phyloP scores from a whole-genome alignment of 495 filamentous ascomycete genomes.

The Aspergillus asperescens region DNA sequence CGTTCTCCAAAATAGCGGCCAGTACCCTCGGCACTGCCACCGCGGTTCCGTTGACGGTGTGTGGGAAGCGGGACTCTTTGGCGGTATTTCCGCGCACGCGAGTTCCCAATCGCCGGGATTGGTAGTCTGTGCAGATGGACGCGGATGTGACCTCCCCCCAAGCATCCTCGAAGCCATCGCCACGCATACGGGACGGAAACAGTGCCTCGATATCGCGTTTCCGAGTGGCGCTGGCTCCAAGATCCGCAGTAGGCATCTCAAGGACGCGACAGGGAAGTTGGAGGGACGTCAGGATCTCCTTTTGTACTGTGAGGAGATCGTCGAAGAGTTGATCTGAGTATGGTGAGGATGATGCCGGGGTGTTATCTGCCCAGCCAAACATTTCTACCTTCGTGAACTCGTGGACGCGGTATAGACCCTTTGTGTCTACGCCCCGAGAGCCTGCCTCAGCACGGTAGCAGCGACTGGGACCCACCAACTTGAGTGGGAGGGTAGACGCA shows the following conservation, averaged over 20 bases:
- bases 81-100: slow-evolving; percentile 45
- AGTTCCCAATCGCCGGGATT: slow-evolving; percentile 75
- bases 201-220: slow-evolving; percentile 92
- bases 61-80: slow-evolving; percentile 56
- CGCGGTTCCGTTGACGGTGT: slow-evolving; percentile 92
- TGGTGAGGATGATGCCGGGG: slow-evolving; percentile 29
- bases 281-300: slow-evolving; percentile 68
- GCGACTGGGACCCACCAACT: slow-evolving; percentile 74
- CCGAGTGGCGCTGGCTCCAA: slow-evolving; percentile 78
- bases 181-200: slow-evolving; percentile 71
- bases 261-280: slow-evolving; percentile 82
- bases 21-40: slow-evolving; percentile 85
- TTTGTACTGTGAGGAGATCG: slow-evolving; percentile 81
- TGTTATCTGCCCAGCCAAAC: slow-evolving; percentile 69
- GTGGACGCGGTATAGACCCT: slow-evolving; percentile 96
- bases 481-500: slow-evolving; percentile 61
- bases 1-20: slow-evolving; percentile 88
- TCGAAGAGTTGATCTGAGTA: slow-evolving; percentile 58
- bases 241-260: slow-evolving; percentile 84
- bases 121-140: slow-evolving; percentile 92
- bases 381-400: slow-evolving; percentile 98
- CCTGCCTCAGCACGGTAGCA: slow-evolving; percentile 95
- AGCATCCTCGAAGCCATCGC: slow-evolving; percentile 57
- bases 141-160: slow-evolving; percentile 94
- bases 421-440: slow-evolving; percentile 79